phyloP scores from a whole-genome alignment of 129 eudicot genomes.

The Pseudognaphalium luteoalbum region DNA sequence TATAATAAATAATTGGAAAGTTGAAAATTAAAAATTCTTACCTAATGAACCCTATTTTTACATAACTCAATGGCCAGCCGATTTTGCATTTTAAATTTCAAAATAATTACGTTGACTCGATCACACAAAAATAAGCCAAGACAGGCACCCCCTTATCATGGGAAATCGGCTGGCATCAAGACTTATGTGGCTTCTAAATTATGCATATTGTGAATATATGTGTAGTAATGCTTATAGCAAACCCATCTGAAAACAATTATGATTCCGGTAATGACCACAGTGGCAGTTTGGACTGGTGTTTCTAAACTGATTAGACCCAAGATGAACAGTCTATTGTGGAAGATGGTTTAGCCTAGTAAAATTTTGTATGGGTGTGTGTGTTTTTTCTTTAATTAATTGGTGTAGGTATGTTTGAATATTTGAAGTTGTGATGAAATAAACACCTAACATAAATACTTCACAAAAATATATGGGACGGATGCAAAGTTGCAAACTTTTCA shows the following conservation, averaged over 20 bases:
- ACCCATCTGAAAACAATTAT: constrained; percentile 47
- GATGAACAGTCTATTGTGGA: constrained; percentile 54
- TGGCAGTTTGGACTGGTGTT: constrained; percentile 30
- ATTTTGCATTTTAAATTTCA: too few relatives aligned
- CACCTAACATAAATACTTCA: background rate
- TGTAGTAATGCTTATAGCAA: constrained; percentile 28
- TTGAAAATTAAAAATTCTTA: too few relatives aligned
- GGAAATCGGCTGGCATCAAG: too few relatives aligned
- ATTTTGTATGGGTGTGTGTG: background rate
- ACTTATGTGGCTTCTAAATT: too few relatives aligned
- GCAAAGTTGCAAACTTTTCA: background rate
- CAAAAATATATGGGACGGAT: background rate
- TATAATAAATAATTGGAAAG: too few relatives aligned
- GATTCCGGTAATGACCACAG: constrained; percentile 32
- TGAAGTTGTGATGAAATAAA: too few relatives aligned
- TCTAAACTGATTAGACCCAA: constrained; percentile 47
- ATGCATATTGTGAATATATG: constrained; percentile 24
- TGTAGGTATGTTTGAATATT: background rate
- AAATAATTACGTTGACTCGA: too few relatives aligned
- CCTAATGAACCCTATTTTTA: too few relatives aligned
- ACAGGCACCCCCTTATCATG: too few relatives aligned
- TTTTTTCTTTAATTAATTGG: background rate
- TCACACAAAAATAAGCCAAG: too few relatives aligned
- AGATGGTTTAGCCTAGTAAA: constrained; percentile 44
- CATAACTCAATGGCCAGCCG: too few relatives aligned